Conservation (phyloP, 164 flowering plant species). For the Magnolia officinalis region DNA sequence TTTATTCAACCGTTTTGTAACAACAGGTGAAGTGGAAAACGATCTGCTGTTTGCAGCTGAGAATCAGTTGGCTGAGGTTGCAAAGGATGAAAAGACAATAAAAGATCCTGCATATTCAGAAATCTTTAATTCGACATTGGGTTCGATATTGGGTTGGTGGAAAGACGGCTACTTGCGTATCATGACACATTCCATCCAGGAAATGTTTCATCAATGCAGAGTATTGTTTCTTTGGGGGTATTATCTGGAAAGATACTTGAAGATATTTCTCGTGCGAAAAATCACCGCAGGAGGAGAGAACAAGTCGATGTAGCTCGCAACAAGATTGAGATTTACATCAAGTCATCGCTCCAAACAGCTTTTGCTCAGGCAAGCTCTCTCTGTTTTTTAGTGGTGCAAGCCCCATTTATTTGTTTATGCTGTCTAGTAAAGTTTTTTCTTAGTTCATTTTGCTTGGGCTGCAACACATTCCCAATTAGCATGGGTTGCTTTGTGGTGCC, state of each 20-base stretch:
- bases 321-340: conserved; percentile 67
- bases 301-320: conserved; percentile 43
- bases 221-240: conserved; percentile 51
- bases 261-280: conserved; percentile 51
- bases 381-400: too few relatives aligned
- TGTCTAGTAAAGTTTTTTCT: too few relatives aligned
- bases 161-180: conserved; percentile 66
- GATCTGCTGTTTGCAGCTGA: conserved; percentile 67
- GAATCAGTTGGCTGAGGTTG: conserved; percentile 57
- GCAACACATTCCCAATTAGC: too few relatives aligned
- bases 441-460: too few relatives aligned
- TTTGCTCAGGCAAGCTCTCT: conserved; percentile 74
- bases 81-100: conserved; percentile 51
- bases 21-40: conserved; percentile 61
- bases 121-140: conserved; percentile 49
- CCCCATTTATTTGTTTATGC: neutral
- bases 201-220: conserved; percentile 53
- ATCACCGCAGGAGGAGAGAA: conserved; percentile 46
- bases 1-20: conserved; percentile 59
- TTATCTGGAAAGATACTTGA: conserved; percentile 57
- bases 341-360: conserved; percentile 72
- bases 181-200: conserved; percentile 55
- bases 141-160: conserved; percentile 65
- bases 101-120: conserved; percentile 48
- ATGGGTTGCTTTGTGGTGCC: too few relatives aligned